These are phyloP conservation scores for Mytilinidion resinicola DNA, from an alignment of 495 filamentous ascomycete species.

Conservation along the genomic window DNA sequence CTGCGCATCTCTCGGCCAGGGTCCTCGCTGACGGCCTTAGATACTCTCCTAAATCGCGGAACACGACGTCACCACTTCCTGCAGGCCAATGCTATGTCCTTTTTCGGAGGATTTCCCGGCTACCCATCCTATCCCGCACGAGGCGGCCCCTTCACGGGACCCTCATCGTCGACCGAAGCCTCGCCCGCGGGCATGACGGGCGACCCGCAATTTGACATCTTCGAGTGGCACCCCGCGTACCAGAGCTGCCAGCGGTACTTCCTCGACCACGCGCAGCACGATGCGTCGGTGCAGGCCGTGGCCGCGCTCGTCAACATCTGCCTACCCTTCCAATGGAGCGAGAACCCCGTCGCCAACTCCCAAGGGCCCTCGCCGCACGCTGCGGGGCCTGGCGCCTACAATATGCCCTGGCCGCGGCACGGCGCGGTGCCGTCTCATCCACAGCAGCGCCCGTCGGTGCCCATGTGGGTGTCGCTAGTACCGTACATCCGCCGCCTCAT, in stretches of 20 bases:
- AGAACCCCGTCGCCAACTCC: constrained; percentile 33
- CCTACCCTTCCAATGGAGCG: constrained; percentile 58
- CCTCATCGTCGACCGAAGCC: constrained; percentile 12
- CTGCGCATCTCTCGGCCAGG: background rate
- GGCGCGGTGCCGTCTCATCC: constrained; percentile 14
- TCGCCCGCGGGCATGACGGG: constrained; percentile 14
- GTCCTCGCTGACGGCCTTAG: no score
- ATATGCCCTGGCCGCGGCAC: constrained; percentile 23
- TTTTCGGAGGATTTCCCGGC: constrained; percentile 14
- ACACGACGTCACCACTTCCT: background rate
- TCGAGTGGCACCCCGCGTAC: constrained; percentile 91
- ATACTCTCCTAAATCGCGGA: background rate
- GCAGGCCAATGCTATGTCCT: constrained; percentile 16
- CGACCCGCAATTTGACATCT: constrained; percentile 62
- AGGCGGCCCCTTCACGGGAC: constrained; percentile 15
- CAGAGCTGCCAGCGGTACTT: constrained; percentile 91
- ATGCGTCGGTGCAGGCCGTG: constrained; percentile 73
- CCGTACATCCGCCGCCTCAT: constrained; percentile 89
- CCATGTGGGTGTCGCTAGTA: constrained; percentile 59
- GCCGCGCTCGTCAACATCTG: constrained; percentile 86
- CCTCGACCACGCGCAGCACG: constrained; percentile 85
- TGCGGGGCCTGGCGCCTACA: constrained; percentile 24
- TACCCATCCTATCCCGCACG: constrained; percentile 14
- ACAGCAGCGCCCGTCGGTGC: constrained; percentile 22
- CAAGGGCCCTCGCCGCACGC: constrained; percentile 32